Evolutionary conservation across 2,329 filamentous ascomycete genomes (phyloP).

Genomic region (Neobulgaria alba): DNA sequence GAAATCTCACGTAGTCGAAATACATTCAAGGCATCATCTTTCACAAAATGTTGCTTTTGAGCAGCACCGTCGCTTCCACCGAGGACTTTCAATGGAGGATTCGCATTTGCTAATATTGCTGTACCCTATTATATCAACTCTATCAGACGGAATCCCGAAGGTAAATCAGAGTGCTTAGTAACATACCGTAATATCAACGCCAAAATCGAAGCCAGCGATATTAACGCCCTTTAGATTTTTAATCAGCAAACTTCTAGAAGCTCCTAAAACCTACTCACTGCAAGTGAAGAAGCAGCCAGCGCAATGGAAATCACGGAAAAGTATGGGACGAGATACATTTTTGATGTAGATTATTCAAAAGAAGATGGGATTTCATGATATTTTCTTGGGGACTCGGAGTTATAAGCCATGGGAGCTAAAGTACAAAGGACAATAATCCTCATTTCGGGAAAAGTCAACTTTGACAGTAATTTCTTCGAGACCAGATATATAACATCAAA

Average conservation of each 20-base stretch:
- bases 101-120: conserved; percentile 11
- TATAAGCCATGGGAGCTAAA: neutral
- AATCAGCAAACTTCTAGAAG: neutral
- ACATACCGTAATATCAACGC: conserved; percentile 16
- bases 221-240: conserved; percentile 16
- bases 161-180: no score
- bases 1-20: conserved; percentile 39
- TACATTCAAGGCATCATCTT: conserved; percentile 44
- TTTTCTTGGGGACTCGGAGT: neutral
- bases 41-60: conserved; percentile 28
- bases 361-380: neutral
- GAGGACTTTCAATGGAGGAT: conserved; percentile 11
- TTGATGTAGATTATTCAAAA: conserved; percentile 3
- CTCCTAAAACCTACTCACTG: conserved; percentile 5
- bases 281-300: conserved; percentile 10
- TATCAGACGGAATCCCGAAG: no score
- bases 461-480: neutral
- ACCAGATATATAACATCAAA: no score
- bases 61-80: conserved; percentile 14
- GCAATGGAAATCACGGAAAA: conserved; percentile 5
- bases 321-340: conserved; percentile 8
- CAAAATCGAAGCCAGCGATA: conserved; percentile 23
- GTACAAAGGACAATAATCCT: neutral
- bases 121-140: no score
- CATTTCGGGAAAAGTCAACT: neutral